Percentiles rank a stretch among this genome's conserved stretches.
Conservation (phyloP, 805 yeast species). For the Barnettozyma siamensis region DNA sequence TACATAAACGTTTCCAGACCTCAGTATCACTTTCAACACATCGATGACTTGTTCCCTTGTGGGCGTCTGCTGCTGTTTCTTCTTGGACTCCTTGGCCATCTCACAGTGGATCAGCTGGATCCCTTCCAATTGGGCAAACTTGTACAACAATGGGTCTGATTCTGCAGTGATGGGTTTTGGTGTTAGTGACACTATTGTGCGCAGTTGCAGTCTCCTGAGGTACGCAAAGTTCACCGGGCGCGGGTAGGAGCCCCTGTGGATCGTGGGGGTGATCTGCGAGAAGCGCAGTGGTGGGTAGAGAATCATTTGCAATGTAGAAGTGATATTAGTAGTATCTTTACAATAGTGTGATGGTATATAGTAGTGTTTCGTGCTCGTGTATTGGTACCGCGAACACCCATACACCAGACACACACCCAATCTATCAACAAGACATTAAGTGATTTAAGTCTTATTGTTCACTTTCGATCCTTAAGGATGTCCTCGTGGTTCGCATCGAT, state of each 20-base stretch:
- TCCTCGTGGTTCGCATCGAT: background rate
- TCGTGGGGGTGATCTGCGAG: conserved; percentile 57
- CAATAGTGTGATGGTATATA: background rate
- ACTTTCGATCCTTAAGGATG: no score
- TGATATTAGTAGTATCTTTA: no score
- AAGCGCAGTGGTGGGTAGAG: conserved; percentile 74
- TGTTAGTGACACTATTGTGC: conserved; percentile 71
- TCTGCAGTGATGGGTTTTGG: conserved; percentile 62
- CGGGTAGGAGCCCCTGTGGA: conserved; percentile 87
- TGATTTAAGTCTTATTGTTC: no score
- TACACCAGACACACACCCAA: no score
- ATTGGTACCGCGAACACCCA: no score
- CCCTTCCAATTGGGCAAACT: conserved; percentile 47
- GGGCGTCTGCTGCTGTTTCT: conserved; percentile 5
- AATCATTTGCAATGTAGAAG: no score
- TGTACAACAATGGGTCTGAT: conserved; percentile 43
- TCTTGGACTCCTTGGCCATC: conserved; percentile 47
- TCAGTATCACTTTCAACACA: conserved; percentile 57
- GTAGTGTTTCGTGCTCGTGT: background rate
- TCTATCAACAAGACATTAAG: no score
- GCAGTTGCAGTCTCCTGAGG: conserved; percentile 56
- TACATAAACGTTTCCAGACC: conserved; percentile 54
- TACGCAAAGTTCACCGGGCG: conserved; percentile 67
- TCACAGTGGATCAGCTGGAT: conserved; percentile 66
- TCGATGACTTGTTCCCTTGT: conserved; percentile 35